Conservation (phyloP, 148 eudicot genomes). For the Rhododendron ferrugineum region DNA sequence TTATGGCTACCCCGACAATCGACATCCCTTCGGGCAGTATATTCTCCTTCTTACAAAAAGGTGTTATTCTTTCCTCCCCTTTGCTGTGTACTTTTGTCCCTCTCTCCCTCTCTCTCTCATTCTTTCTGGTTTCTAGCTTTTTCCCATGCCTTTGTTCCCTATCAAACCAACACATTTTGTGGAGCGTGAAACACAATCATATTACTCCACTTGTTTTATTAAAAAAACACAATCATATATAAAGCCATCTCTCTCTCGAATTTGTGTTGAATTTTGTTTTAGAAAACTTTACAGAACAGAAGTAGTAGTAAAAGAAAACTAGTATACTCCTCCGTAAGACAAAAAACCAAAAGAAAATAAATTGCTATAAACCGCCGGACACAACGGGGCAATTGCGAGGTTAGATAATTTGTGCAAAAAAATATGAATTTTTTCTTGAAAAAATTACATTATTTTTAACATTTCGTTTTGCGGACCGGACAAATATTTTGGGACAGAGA, state of each 20-base stretch:
- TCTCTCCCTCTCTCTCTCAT: not conserved
- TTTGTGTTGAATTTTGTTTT: not conserved
- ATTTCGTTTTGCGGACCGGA: too few species aligned
- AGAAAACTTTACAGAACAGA: not conserved
- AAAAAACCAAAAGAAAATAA: too few species aligned
- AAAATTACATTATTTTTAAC: too few species aligned
- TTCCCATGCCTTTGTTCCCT: not conserved
- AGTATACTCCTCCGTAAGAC: not conserved
- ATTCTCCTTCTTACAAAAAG: not conserved
- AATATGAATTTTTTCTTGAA: too few species aligned
- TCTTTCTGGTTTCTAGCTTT: not conserved
- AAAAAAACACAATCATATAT: too few species aligned
- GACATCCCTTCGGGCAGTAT: not conserved
- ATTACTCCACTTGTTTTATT: too few species aligned
- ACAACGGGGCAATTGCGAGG: too few species aligned
- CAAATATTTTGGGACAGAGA: too few species aligned
- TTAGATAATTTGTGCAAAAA: too few species aligned
- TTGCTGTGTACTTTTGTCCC: not conserved
- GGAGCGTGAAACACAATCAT: not conserved
- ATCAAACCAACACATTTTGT: not conserved
- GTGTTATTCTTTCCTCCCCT: not conserved
- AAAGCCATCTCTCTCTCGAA: not conserved
- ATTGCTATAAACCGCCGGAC: too few species aligned
- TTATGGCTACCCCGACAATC: not conserved
- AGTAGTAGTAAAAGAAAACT: not conserved